Percentiles rank a stretch among this genome's conserved stretches.
Conservation (phyloP, 495 filamentous ascomycete species). For the Penicillium diatomitis region DNA sequence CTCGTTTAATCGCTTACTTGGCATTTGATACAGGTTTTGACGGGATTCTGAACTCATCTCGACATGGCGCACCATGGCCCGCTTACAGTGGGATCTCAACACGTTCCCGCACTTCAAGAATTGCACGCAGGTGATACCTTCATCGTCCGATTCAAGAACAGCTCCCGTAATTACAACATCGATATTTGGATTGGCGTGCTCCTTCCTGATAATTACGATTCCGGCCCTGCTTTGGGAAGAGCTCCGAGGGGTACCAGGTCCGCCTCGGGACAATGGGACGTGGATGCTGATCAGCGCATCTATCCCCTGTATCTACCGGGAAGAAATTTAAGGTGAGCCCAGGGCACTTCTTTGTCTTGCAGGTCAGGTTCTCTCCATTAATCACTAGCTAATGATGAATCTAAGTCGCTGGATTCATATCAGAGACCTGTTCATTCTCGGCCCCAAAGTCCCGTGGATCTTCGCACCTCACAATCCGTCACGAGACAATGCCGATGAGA, state of each 20-base stretch:
- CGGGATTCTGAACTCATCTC: too few species aligned
- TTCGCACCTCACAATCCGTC: background rate
- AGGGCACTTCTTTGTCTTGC: background rate
- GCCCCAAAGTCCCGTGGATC: background rate
- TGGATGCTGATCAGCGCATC: background rate
- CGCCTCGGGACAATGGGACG: constrained; percentile 2
- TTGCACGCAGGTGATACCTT: constrained; percentile 4
- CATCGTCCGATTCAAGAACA: constrained; percentile 13
- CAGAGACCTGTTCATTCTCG: constrained; percentile 5
- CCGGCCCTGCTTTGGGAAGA: background rate
- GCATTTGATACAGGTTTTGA: background rate
- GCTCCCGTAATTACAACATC: background rate
- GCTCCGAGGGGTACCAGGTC: constrained; percentile 4
- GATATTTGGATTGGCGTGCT: constrained; percentile 13
- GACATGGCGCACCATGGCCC: background rate
- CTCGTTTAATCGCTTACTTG: background rate
- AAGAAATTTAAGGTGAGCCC: constrained; percentile 15
- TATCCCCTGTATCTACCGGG: constrained; percentile 14
- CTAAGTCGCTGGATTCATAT: background rate
- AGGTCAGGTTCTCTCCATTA: too few species aligned
- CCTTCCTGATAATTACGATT: constrained; percentile 1
- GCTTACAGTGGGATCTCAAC: background rate
- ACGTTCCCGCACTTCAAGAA: background rate
- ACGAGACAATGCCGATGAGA: background rate
- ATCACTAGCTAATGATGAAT: background rate